Conservation (phyloP, 805 yeast species). For the Isabelozyma gotoi region DNA sequence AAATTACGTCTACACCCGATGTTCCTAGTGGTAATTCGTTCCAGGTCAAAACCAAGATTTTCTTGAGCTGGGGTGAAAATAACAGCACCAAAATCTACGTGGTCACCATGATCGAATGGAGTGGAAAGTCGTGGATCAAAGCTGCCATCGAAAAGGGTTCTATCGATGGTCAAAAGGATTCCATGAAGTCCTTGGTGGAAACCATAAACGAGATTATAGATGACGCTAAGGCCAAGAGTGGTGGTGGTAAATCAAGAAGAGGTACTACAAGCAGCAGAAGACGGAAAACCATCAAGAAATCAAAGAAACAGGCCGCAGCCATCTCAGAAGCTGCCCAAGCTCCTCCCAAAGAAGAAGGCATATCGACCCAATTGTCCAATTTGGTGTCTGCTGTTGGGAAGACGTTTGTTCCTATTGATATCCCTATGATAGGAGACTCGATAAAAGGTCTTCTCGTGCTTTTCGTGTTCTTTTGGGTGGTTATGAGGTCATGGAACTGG, state of each 20-base stretch:
- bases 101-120: constrained; percentile 64
- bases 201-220: constrained; percentile 43
- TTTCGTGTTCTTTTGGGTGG: constrained; percentile 12
- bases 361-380: constrained; percentile 16
- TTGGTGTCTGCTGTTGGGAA: constrained; percentile 25
- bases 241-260: constrained; percentile 10
- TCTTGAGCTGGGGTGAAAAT: constrained; percentile 61
- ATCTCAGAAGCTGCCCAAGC: constrained; percentile 8
- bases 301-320: constrained; percentile 10
- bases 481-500: constrained; percentile 11
- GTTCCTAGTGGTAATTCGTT: constrained; percentile 80
- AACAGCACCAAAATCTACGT: constrained; percentile 54
- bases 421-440: constrained; percentile 22
- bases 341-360: constrained; percentile 12
- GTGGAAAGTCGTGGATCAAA: constrained; percentile 76
- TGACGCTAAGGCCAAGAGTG: constrained; percentile 7
- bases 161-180: constrained; percentile 67
- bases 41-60: constrained; percentile 55
- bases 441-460: constrained; percentile 21
- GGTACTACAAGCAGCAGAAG: constrained; percentile 11
- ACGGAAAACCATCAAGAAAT: constrained; percentile 8
- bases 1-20: constrained; percentile 70
- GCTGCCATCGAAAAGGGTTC: constrained; percentile 75
- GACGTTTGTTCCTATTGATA: constrained; percentile 17
- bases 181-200: constrained; percentile 48